Evolutionary conservation across 495 filamentous ascomycete species (phyloP).

Genomic region (Jackrogersella minutella): DNA sequence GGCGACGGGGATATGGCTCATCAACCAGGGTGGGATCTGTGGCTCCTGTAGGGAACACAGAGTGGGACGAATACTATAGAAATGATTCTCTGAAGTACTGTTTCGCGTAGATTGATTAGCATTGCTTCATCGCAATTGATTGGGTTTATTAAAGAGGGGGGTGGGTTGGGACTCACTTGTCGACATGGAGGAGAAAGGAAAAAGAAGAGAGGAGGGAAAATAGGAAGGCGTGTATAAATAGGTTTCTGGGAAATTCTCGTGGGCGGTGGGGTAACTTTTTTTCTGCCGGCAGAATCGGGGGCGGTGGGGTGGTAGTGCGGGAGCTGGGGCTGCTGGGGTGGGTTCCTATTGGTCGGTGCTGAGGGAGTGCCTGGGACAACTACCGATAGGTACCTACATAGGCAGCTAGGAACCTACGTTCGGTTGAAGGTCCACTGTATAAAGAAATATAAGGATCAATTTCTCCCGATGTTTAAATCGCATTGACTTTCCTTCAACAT

Average conservation of each 20-base stretch:
- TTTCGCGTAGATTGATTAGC: slow-evolving; percentile 17
- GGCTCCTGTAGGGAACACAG: slow-evolving; percentile 78
- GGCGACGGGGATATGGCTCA: slow-evolving; percentile 65
- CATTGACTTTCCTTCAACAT: no score
- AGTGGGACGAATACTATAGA: slow-evolving; percentile 85
- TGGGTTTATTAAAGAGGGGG: slow-evolving; percentile 4
- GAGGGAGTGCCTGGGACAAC: no score
- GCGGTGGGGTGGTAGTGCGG: neutral
- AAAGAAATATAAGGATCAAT: no score
- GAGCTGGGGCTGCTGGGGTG: neutral
- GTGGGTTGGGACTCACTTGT: slow-evolving; percentile 32
- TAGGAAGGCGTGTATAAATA: neutral
- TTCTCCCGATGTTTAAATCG: no score
- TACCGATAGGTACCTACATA: no score
- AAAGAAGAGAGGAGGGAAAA: slow-evolving; percentile 22
- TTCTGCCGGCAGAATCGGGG: neutral
- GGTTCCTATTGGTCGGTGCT: neutral
- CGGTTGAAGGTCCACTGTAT: no score
- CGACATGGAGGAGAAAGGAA: slow-evolving; percentile 48
- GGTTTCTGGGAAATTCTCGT: neutral
- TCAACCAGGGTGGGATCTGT: slow-evolving; percentile 71
- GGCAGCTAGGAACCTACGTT: no score
- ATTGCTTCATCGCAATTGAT: neutral
- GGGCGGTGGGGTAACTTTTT: neutral
- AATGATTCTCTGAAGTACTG: slow-evolving; percentile 66